These are phyloP conservation scores for Venturia effusa DNA, from an alignment of 2,329 filamentous ascomycete genomes.

Conservation along the genomic window DNA sequence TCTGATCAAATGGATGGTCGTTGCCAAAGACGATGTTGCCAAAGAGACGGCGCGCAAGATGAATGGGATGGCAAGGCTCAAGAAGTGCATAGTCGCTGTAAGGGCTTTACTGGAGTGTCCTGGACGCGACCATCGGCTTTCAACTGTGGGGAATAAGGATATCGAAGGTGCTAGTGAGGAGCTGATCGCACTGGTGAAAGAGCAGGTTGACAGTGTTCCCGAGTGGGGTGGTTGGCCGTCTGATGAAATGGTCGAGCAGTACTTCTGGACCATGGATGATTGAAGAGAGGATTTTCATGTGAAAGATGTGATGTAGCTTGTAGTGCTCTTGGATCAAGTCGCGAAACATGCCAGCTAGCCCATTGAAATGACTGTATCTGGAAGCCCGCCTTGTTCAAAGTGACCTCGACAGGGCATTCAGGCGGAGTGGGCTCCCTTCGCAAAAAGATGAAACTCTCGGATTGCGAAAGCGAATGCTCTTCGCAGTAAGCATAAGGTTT, in stretches of 20 bases:
- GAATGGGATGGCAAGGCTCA: constrained; percentile 21
- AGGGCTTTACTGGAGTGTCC: constrained; percentile 31
- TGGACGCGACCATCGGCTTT: constrained; percentile 11
- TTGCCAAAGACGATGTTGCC: constrained; percentile 31
- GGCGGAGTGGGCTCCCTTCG: no score
- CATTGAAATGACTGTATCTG: no score
- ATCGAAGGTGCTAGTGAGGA: constrained; percentile 21
- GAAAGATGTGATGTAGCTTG: neutral
- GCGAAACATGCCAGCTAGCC: no score
- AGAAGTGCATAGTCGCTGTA: constrained; percentile 28
- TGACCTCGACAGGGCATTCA: no score
- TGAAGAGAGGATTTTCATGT: neutral
- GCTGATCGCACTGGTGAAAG: constrained; percentile 21
- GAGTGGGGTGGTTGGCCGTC: constrained; percentile 35
- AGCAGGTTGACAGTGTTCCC: constrained; percentile 25
- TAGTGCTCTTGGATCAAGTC: no score
- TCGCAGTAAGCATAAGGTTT: no score
- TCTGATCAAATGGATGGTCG: constrained; percentile 48
- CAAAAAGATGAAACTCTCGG: no score
- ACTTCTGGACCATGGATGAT: constrained; percentile 11
- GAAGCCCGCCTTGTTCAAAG: no score
- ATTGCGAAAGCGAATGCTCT: no score
- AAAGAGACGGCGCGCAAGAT: constrained; percentile 17
- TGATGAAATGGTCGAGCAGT: constrained; percentile 27
- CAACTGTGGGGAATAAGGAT: neutral